A percentile compares a stretch with the other conserved stretches of the same genome.
Evolutionary conservation across 164 flowering plant species (phyloP).

Genomic region (Sextonia rubra): DNA sequence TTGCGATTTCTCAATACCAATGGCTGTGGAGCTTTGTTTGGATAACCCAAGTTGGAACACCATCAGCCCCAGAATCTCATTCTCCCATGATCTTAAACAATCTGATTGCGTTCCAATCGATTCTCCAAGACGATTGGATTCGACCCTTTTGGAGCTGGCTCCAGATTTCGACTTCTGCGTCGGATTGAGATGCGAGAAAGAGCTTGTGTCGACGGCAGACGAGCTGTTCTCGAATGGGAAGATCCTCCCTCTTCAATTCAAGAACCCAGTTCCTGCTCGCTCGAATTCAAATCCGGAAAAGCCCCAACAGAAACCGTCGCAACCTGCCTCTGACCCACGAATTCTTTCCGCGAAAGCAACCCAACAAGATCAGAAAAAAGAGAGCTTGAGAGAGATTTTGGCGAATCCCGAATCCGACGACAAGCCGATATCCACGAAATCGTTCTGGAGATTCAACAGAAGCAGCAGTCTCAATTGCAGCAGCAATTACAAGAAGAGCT

Average conservation of each 20-base stretch:
- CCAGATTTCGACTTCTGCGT: slow-evolving; percentile 66
- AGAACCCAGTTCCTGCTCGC: slow-evolving; percentile 14
- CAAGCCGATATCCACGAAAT: slow-evolving; percentile 23
- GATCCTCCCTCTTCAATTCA: slow-evolving; percentile 47
- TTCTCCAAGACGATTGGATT: slow-evolving; percentile 24
- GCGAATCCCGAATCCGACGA: slow-evolving; percentile 34
- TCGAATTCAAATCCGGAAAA: slow-evolving; percentile 10
- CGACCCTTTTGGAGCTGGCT: slow-evolving; percentile 29
- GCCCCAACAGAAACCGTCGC: slow-evolving; percentile 20
- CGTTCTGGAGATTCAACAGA: slow-evolving; percentile 71
- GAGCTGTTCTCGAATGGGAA: slow-evolving; percentile 77
- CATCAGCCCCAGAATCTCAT: slow-evolving; percentile 73
- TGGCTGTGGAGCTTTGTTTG: slow-evolving; percentile 7
- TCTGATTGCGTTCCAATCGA: slow-evolving; percentile 23
- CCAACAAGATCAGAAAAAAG: slow-evolving; percentile 33
- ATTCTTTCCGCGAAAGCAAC: background rate
- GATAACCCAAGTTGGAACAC: slow-evolving; percentile 13
- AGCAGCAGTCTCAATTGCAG: slow-evolving; percentile 56
- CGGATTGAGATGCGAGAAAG: slow-evolving; percentile 24
- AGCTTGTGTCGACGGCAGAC: slow-evolving; percentile 48
- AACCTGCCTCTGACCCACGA: background rate
- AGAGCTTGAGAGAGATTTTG: slow-evolving; percentile 52
- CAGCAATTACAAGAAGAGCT: slow-evolving; percentile 21
- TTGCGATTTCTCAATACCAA: background rate
- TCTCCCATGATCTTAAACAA: slow-evolving; percentile 59